These are phyloP conservation scores for Aspergillus fumigatus DNA, from an alignment of 2,329 filamentous ascomycete genomes.

Conservation along the genomic window DNA sequence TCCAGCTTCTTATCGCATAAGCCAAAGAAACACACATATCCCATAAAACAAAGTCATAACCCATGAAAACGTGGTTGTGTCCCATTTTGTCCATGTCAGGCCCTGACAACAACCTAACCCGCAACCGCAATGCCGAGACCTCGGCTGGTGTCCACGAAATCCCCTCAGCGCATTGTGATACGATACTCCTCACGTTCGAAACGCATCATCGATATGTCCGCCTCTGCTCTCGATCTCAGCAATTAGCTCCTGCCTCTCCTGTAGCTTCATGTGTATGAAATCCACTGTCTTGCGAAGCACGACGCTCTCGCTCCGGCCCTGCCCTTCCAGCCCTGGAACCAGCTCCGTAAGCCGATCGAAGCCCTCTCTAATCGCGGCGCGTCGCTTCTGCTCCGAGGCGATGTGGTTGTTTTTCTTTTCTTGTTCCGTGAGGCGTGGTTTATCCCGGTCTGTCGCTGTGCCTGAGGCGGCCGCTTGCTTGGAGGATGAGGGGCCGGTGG, in stretches of 20 bases:
- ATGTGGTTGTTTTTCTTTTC: conserved; percentile 74
- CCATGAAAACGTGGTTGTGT: neutral
- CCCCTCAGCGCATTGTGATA: neutral
- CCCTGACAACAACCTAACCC: neutral
- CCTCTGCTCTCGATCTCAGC: conserved; percentile 56
- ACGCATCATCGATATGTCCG: conserved; percentile 47
- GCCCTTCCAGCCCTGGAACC: conserved; percentile 76
- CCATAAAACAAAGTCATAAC: neutral
- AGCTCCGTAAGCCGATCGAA: conserved; percentile 77
- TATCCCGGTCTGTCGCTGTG: conserved; percentile 37
- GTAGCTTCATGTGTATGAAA: conserved; percentile 58
- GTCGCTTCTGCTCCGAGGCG: conserved; percentile 60
- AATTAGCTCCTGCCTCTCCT: conserved; percentile 55
- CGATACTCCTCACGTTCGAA: conserved; percentile 24
- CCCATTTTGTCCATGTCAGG: neutral
- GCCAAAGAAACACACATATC: neutral
- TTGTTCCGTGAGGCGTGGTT: conserved; percentile 62
- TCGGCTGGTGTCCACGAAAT: neutral
- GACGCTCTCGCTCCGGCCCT: conserved; percentile 77
- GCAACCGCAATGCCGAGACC: neutral
- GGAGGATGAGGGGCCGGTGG: conserved; percentile 23
- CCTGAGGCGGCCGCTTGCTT: conserved; percentile 20
- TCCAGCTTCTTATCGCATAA: neutral
- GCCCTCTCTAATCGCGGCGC: conserved; percentile 72
- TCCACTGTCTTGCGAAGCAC: conserved; percentile 71